Evolutionary conservation across 768 basidiomycete genomes (phyloP).

Genomic region (Rubroboletus pulcherrimus): DNA sequence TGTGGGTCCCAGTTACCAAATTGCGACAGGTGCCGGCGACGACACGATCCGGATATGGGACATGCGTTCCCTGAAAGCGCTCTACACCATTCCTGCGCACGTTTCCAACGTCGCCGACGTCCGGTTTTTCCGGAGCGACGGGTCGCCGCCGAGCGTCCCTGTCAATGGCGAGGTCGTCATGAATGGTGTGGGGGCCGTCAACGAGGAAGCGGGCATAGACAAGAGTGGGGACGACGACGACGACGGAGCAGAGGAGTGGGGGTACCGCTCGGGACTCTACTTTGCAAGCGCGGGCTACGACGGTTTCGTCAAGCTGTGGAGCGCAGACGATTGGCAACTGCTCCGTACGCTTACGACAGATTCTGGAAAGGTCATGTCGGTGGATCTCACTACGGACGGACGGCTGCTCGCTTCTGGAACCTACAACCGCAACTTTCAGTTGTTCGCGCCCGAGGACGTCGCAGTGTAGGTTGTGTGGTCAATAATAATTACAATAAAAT

Average conservation of each 20-base stretch:
- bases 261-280: conserved; percentile 85
- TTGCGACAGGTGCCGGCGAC: conserved; percentile 95
- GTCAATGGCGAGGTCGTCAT: conserved; percentile 46
- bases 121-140: conserved; percentile 82
- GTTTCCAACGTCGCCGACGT: conserved; percentile 93
- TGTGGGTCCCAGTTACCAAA: conserved; percentile 70
- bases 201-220: conserved; percentile 28
- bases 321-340: conserved; percentile 96
- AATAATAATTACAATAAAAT: conserved; percentile 24
- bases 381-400: conserved; percentile 83
- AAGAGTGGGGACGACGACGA: conserved; percentile 27
- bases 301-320: conserved; percentile 93
- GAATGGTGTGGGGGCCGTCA: conserved; percentile 40
- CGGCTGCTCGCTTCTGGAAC: conserved; percentile 85
- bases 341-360: conserved; percentile 87
- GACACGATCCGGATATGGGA: conserved; percentile 99
- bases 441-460: conserved; percentile 78
- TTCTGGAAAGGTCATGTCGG: conserved; percentile 98
- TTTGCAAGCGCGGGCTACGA: conserved; percentile 94
- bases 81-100: conserved; percentile 96
- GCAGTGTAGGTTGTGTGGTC: conserved; percentile 23
- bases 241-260: conserved; percentile 55
- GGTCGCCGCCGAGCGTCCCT: conserved; percentile 41
- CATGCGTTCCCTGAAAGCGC: conserved; percentile 85
- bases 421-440: conserved; percentile 91